Evolutionary conservation across 768 basidiomycete species (phyloP), one percentile per base, ranked within the genome.

Genomic region (Leucocoprinus birnbaumii): DNA sequence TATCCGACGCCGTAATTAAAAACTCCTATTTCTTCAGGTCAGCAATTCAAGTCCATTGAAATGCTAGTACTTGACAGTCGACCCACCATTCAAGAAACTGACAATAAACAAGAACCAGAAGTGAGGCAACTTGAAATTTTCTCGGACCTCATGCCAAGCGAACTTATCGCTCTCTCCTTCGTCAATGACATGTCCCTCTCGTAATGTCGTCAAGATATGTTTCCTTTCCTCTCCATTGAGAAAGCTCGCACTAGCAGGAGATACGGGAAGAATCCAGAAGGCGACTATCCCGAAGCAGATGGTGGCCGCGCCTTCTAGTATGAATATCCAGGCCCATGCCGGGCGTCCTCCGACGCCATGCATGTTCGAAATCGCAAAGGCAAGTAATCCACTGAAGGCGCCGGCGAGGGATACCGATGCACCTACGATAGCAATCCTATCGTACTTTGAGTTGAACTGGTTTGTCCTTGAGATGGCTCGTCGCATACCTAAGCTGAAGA

Each of bases 111-210:
- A 55, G 13, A 78, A 31, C 61, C 69, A 69, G 10, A 75, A 61
- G 0, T 80, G 79, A 2, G 71, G 73, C 1, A 69, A 65, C 19
- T 65, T 67, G 49, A 64, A 66, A 2, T 70, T 62, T 43, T 58
- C 62, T 2, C 52, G 16, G 24, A 75, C 70, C 56, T 80, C 76
- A 3, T 4, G 56, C 76, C 74, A 78, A 44, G 63, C 68, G 58
- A 78, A 77, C 3, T 13, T 21, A 40, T 76, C 72, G 24, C 59
- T 53, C 8, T 66, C 62, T 11, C 31, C 31, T 22, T 59, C 52
- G 27, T 57, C 52, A 14, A 55, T 31, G 62, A n/a, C 21, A 7
- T 25, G 13, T 24, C 22, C 11, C 22, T 46, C 45, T 16, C 45
- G 21, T 58, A 22, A 60, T 55, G 31, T 59, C 59, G 22, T 53